Conservation (phyloP, 2,329 filamentous ascomycete genomes). For the Fulvia fulva region DNA sequence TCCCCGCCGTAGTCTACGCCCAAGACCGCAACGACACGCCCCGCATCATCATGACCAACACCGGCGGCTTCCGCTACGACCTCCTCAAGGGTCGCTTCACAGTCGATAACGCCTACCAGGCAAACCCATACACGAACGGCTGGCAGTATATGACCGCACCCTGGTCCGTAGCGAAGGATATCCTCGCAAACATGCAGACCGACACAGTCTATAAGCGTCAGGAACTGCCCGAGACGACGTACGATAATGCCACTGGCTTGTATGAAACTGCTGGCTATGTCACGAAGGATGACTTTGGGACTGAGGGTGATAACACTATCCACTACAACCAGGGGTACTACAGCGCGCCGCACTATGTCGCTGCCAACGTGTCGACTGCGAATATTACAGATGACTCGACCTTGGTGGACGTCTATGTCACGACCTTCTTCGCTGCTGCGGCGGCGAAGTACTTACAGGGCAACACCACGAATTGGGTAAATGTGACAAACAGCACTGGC, state of each 20-base stretch:
- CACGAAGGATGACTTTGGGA: conserved; percentile 56
- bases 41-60: conserved; percentile 58
- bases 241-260: conserved; percentile 15
- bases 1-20: conserved; percentile 50
- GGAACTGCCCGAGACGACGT: conserved; percentile 7
- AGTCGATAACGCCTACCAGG: conserved; percentile 51
- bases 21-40: conserved; percentile 42
- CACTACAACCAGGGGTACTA: conserved; percentile 35
- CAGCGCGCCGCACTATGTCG: conserved; percentile 14
- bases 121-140: conserved; percentile 52
- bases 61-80: conserved; percentile 59
- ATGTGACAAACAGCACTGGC: conserved; percentile 19
- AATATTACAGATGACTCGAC: conserved; percentile 18
- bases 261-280: conserved; percentile 47
- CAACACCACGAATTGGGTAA: conserved; percentile 17
- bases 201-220: conserved; percentile 21
- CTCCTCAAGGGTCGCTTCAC: conserved; percentile 61
- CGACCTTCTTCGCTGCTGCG: conserved; percentile 17
- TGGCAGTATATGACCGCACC: conserved; percentile 49
- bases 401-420: conserved; percentile 20
- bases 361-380: conserved; percentile 18
- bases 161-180: conserved; percentile 18
- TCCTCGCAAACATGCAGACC: conserved; percentile 26
- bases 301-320: conserved; percentile 53
- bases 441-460: conserved; percentile 18